Evolutionary conservation across 768 basidiomycete genomes (phyloP), one percentile per base, ranked within the genome.

Genomic region (Tephrocybe rancida): DNA sequence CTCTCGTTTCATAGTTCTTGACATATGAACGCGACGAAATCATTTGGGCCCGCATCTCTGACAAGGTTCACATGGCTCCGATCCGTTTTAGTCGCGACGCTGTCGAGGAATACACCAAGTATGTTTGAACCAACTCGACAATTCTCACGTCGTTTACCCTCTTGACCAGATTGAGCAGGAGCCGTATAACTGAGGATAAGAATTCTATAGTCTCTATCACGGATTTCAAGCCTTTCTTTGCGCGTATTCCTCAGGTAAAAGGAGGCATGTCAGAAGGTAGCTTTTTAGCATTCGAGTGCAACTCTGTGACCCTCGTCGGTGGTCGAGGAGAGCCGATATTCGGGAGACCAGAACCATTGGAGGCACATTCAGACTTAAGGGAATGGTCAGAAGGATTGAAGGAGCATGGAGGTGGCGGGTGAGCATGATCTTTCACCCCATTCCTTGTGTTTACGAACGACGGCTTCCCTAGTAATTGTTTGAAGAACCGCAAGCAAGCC

Each of bases 41-140:
- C 18, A 62, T 88, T 16, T 91, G 88, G 88, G 87, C 81, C 1
- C 68, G 70, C 41, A 64, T 84, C 13, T 88, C 87, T 1, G 88
- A 91, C 66, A 84, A 80, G 61, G 55, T 70, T 2, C 60, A 79
- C 52, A 58, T 56, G 13, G 69, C 88, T 16, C 78, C 83, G 3
- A 74, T 83, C 3, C 80, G 80, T 27, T 80, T 90, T 60, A 79
- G 74, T 34, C 73, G 70, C 57, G 71, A 79, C 5, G 86, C 86
- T 1, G 67, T 83, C 13, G 61, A 64, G 26, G 62, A 69, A 16
- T 87, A 77, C 61, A 67, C 68, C 35, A 64, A 57, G 78, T 75
- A 49, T 68, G 75, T 37, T 13, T 21, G 6, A 11, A 25, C 13
- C 11, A 21, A 29, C 35, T 8, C 14, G 7, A 16, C 35, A 16